A percentile compares a stretch with the other conserved stretches of the same genome.
phyloP scores from a whole-genome alignment of 768 basidiomycete species.

The Xanthoconium stramineum region DNA sequence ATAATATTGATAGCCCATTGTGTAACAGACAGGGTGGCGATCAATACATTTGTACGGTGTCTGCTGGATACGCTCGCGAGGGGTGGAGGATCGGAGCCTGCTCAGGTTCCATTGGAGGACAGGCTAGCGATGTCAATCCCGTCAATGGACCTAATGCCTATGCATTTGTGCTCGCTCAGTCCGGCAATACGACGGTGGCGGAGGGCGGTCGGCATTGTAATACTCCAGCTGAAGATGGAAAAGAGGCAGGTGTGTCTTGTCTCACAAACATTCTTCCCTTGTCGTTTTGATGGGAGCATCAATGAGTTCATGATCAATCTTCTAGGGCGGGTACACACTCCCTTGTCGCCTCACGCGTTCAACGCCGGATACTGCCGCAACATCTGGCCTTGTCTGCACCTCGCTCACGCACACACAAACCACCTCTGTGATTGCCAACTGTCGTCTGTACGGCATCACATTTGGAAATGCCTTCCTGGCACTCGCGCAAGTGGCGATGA shows the following conservation, averaged over 20 bases:
- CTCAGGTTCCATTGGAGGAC: conserved; percentile 31
- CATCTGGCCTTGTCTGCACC: conserved; percentile 23
- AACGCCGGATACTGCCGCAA: conserved; percentile 37
- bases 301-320: not conserved
- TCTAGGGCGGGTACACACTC: conserved; percentile 56
- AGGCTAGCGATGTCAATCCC: conserved; percentile 42
- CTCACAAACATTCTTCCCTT: not conserved
- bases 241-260: conserved; percentile 35
- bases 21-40: conserved; percentile 50
- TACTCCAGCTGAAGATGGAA: conserved; percentile 32
- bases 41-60: conserved; percentile 38
- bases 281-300: not conserved
- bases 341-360: conserved; percentile 40
- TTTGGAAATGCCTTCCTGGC: conserved; percentile 51
- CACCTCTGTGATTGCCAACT: conserved; percentile 34
- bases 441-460: conserved; percentile 42
- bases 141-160: conserved; percentile 38
- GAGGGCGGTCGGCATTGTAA: conserved; percentile 38
- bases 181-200: conserved; percentile 44
- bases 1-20: conserved; percentile 45
- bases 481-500: conserved; percentile 50
- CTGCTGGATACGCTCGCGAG: conserved; percentile 42
- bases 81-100: not conserved
- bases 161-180: conserved; percentile 25
- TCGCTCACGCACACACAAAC: conserved; percentile 33